phyloP scores from a whole-genome alignment of 768 basidiomycete genomes.

The Gloeopeniophorella convolvens region DNA sequence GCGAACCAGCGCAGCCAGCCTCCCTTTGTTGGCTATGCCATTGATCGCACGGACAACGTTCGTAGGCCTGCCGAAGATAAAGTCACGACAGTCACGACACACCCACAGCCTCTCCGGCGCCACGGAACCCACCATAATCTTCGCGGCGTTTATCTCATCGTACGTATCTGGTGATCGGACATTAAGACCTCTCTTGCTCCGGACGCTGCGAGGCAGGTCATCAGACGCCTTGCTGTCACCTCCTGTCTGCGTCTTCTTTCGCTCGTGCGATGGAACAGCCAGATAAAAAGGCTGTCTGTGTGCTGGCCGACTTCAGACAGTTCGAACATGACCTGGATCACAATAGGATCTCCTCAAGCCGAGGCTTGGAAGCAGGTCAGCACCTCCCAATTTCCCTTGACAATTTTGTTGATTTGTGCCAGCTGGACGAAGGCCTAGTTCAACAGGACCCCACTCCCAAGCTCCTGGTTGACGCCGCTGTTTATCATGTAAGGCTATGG shows the following conservation, averaged over 20 bases:
- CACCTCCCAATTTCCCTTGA: neutral
- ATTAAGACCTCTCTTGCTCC: slow-evolving; percentile 4
- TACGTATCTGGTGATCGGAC: slow-evolving; percentile 11
- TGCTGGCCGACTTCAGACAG: neutral
- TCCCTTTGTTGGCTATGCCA: too few species aligned
- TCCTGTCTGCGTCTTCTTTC: neutral
- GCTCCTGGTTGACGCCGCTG: slow-evolving; percentile 15
- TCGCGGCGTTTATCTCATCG: slow-evolving; percentile 3
- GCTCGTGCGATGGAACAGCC: too few species aligned
- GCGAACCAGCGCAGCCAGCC: too few species aligned
- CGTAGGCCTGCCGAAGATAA: too few species aligned
- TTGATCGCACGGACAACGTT: too few species aligned
- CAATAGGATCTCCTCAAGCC: slow-evolving; percentile 9
- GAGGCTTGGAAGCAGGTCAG: slow-evolving; percentile 13
- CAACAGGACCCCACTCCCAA: slow-evolving; percentile 11
- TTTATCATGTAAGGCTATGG: slow-evolving; percentile 17
- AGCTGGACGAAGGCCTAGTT: slow-evolving; percentile 11
- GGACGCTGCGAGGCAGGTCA: slow-evolving; percentile 6
- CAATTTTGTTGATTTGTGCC: slow-evolving; percentile 1
- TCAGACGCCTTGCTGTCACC: slow-evolving; percentile 4
- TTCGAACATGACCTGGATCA: slow-evolving; percentile 17
- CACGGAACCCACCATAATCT: neutral
- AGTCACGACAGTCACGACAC: neutral
- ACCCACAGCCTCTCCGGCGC: neutral
- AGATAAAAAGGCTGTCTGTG: slow-evolving; percentile 8